Evolutionary conservation across 139 green algal genomes (phyloP).

Genomic region (Pseudopediastrum boryanum): DNA sequence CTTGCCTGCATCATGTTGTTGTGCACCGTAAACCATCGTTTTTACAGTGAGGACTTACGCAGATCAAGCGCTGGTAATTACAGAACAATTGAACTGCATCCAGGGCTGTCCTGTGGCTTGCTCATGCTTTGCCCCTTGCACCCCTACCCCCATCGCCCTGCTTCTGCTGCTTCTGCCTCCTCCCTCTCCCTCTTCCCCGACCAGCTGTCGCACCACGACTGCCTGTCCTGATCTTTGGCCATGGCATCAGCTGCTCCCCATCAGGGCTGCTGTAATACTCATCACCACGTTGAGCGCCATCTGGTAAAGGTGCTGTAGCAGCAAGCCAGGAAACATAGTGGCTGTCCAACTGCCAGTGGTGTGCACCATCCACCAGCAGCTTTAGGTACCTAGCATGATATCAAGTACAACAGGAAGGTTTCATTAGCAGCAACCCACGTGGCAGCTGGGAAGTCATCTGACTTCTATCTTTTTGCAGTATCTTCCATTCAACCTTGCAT

Average conservation of each 20-base stretch:
- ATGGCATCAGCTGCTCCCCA: constrained; percentile 19
- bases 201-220: too few relatives aligned
- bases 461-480: neutral
- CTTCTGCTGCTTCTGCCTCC: too few relatives aligned
- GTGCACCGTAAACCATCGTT: too few relatives aligned
- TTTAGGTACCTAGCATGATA: constrained; percentile 44
- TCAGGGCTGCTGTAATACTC: constrained; percentile 38
- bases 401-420: neutral
- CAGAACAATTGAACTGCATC: too few relatives aligned
- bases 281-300: constrained; percentile 1
- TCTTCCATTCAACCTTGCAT: too few relatives aligned
- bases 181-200: too few relatives aligned
- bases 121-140: too few relatives aligned
- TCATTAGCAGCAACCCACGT: neutral
- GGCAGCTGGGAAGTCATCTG: neutral
- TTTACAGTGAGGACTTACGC: too few relatives aligned
- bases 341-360: constrained; percentile 44
- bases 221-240: constrained; percentile 49
- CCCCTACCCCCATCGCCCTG: too few relatives aligned
- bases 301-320: neutral
- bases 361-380: constrained; percentile 45
- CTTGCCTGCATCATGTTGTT: too few relatives aligned
- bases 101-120: too few relatives aligned
- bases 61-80: too few relatives aligned
- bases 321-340: constrained; percentile 47